Evolutionary conservation across 2,329 filamentous ascomycete species (phyloP).

Genomic region (Calonectria ilicicola): DNA sequence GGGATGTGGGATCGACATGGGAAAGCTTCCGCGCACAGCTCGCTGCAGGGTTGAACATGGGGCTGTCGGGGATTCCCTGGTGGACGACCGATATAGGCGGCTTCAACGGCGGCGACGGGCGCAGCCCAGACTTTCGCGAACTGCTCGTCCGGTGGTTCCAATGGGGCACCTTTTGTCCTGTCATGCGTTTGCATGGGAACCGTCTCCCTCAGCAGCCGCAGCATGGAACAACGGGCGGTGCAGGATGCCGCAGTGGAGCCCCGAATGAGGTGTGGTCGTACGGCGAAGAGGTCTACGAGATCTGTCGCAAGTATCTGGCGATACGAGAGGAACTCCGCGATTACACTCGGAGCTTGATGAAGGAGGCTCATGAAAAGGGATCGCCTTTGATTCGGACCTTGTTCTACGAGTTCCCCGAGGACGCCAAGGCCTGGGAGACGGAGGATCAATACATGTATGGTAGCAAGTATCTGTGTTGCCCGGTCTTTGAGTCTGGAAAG

Average conservation of each 20-base stretch:
- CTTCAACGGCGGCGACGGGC: constrained; percentile 73
- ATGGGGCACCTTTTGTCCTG: constrained; percentile 75
- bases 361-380: constrained; percentile 69
- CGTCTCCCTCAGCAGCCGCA: constrained; percentile 65
- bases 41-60: constrained; percentile 74
- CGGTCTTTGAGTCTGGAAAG: constrained; percentile 18
- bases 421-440: constrained; percentile 66
- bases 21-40: constrained; percentile 69
- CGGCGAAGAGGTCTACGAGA: constrained; percentile 69
- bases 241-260: constrained; percentile 63
- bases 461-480: constrained; percentile 22
- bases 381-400: constrained; percentile 71
- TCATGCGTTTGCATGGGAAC: constrained; percentile 76
- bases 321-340: constrained; percentile 69
- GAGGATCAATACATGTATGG: constrained; percentile 76
- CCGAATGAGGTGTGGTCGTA: constrained; percentile 76
- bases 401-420: constrained; percentile 73
- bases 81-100: constrained; percentile 80
- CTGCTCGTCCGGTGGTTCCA: constrained; percentile 77
- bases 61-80: constrained; percentile 73
- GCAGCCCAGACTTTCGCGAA: constrained; percentile 68
- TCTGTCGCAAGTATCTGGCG: constrained; percentile 70
- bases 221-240: constrained; percentile 50
- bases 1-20: constrained; percentile 76
- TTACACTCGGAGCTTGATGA: constrained; percentile 71